Conservation (phyloP, 345 rosid genomes). For the Geranium rotundifolium region DNA sequence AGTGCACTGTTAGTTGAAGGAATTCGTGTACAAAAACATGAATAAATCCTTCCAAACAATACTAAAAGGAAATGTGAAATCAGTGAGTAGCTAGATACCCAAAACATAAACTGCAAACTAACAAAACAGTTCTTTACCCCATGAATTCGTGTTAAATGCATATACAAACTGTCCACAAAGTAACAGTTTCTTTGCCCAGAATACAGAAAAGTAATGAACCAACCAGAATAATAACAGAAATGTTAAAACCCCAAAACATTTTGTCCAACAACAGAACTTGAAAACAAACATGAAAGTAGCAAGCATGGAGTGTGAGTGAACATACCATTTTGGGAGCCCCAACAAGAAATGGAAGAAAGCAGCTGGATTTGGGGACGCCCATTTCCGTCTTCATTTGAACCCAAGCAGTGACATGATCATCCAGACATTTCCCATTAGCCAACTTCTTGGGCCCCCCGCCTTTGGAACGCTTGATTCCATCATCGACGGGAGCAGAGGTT, state of each 20-base stretch:
- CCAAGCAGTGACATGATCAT: conserved; percentile 40
- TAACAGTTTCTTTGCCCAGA: no score
- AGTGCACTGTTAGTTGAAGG: background rate
- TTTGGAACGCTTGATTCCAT: conserved; percentile 12
- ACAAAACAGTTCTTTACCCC: no score
- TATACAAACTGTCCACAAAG: no score
- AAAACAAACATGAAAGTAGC: background rate
- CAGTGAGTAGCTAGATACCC: background rate
- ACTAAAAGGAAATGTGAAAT: no score
- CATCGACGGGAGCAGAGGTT: conserved; percentile 3
- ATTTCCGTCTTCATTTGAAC: conserved; percentile 36
- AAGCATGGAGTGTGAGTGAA: background rate
- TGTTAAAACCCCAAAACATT: no score
- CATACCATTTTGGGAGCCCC: conserved; percentile 62
- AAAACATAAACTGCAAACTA: no score
- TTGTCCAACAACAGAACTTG: no score
- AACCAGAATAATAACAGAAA: no score
- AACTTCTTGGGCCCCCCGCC: conserved; percentile 21
- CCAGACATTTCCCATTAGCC: conserved; percentile 14
- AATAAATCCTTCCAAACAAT: background rate
- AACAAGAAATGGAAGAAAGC: conserved; percentile 61
- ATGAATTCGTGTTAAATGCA: no score
- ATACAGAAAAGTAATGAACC: no score
- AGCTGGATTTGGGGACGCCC: conserved; percentile 29
- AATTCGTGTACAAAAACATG: background rate